These are phyloP conservation scores for Vigna angularis DNA, from an alignment of 306 rosid species.

Conservation along the genomic window DNA sequence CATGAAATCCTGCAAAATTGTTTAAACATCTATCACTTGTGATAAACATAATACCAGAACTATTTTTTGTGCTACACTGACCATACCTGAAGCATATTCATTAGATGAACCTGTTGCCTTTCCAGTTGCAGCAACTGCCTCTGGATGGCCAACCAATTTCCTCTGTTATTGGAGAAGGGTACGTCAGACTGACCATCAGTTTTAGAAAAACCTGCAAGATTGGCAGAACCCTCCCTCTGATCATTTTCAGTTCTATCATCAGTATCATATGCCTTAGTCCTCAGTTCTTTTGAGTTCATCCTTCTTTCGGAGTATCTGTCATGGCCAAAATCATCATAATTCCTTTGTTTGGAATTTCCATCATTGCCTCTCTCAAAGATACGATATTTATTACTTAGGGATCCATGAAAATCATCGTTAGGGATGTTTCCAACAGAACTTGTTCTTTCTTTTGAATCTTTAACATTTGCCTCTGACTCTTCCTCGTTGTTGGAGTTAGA, in stretches of 20 bases:
- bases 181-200: conserved; percentile 84
- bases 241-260: conserved; percentile 68
- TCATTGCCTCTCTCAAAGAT: conserved; percentile 61
- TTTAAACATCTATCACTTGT: conserved; percentile 31
- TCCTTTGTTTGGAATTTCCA: conserved; percentile 60
- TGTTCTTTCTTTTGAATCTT: conserved; percentile 61
- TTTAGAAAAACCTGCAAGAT: conserved; percentile 76
- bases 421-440: conserved; percentile 56
- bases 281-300: conserved; percentile 68
- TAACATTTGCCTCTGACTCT: conserved; percentile 57
- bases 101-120: conserved; percentile 95
- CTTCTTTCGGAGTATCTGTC: conserved; percentile 74
- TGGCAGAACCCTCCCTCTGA: conserved; percentile 75
- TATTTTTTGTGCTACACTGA: conserved; percentile 37
- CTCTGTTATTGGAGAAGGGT: conserved; percentile 78
- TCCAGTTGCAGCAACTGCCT: conserved; percentile 91
- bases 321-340: conserved; percentile 55
- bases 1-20: conserved; percentile 90
- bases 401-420: conserved; percentile 59
- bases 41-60: conserved; percentile 37
- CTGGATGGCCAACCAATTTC: conserved; percentile 96
- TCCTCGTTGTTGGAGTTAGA: conserved; percentile 71
- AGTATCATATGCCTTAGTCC: conserved; percentile 60
- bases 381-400: conserved; percentile 66
- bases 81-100: conserved; percentile 97